A percentile compares a stretch with the other conserved stretches of the same genome.
These are phyloP conservation scores for Rhodotorula sp. DNA, from an alignment of 1,284 basidiomycete species.

Conservation along the genomic window DNA sequence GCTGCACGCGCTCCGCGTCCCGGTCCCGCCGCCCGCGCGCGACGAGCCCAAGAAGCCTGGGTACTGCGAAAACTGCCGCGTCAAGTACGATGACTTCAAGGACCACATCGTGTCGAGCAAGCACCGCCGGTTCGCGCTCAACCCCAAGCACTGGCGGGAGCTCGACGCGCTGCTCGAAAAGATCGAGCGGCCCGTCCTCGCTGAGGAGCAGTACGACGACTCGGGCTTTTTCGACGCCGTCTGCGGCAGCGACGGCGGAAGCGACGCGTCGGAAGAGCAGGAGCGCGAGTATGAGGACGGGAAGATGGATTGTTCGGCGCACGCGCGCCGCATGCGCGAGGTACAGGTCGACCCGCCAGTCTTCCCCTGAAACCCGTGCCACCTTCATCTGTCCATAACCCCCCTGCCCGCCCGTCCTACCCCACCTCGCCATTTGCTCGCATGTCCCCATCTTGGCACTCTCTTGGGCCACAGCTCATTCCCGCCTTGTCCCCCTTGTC, in stretches of 20 bases:
- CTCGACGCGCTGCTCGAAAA: constrained; percentile 77
- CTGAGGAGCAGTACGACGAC: constrained; percentile 35
- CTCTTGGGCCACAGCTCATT: no score
- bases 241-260: neutral
- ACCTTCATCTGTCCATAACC: no score
- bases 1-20: constrained; percentile 39
- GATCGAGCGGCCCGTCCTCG: constrained; percentile 53
- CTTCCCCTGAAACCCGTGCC: no score
- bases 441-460: neutral
- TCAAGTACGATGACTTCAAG: constrained; percentile 87
- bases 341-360: no score
- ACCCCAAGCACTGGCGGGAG: constrained; percentile 76
- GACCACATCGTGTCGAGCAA: constrained; percentile 74
- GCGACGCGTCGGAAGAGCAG: neutral
- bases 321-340: no score
- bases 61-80: constrained; percentile 95
- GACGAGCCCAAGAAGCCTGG: constrained; percentile 83
- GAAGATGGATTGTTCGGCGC: neutral
- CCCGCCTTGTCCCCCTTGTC: neutral
- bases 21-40: constrained; percentile 6
- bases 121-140: constrained; percentile 83
- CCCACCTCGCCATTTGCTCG: neutral
- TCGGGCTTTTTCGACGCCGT: constrained; percentile 39
- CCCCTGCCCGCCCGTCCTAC: no score
- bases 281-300: neutral